Percentiles rank a stretch among this genome's conserved stretches.
Conservation (phyloP, 31 red algal species). For the Porphyra umbilicalis region DNA sequence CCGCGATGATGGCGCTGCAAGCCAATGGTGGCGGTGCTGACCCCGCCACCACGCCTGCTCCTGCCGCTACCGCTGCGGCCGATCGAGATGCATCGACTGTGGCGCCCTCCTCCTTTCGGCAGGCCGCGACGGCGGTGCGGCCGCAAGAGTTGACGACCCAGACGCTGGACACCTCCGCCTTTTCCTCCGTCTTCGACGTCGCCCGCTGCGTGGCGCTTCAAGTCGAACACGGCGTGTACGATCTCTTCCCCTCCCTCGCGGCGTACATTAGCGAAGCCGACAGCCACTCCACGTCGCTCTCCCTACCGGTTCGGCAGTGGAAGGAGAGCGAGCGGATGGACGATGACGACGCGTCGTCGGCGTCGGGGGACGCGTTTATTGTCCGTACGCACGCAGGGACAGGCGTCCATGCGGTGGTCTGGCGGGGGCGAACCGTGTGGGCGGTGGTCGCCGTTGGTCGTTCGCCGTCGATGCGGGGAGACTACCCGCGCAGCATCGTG, state of each 20-base stretch:
- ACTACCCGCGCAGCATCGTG: not conserved
- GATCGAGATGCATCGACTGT: too few species aligned
- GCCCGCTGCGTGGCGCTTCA: not conserved
- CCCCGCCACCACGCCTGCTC: too few species aligned
- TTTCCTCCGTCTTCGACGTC: not conserved
- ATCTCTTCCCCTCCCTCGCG: not conserved
- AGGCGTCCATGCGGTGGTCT: not conserved
- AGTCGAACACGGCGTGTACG: not conserved
- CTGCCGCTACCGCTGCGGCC: too few species aligned
- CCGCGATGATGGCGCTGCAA: not conserved
- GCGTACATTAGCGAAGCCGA: not conserved
- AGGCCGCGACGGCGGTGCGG: not conserved
- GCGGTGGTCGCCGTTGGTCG: not conserved
- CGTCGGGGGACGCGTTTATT: not conserved
- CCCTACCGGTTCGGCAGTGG: not conserved
- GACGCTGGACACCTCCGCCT: not conserved
- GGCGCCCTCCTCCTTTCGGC: too few species aligned
- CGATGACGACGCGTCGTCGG: not conserved
- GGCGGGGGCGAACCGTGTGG: not conserved
- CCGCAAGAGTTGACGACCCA: not conserved
- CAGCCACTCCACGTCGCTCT: not conserved
- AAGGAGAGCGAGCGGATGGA: not conserved
- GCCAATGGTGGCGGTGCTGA: too few species aligned
- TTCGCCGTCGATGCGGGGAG: not conserved
- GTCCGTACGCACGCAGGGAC: not conserved